Evolutionary conservation across 768 basidiomycete genomes (phyloP), one percentile per base, ranked within the genome.

Genomic region (Tricholoma sp.): DNA sequence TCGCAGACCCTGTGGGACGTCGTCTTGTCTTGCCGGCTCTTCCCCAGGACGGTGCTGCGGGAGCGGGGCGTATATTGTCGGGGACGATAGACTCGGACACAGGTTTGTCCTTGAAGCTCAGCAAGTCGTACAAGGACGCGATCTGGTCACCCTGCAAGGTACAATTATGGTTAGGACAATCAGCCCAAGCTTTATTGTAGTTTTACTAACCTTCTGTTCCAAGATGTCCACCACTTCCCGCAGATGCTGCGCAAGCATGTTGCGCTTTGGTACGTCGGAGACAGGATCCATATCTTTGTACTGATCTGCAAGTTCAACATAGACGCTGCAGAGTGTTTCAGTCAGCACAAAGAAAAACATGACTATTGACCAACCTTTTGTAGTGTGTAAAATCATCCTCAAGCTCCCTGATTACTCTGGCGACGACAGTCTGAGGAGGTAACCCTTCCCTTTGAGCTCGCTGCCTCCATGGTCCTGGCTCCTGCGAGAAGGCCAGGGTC

Each of bases 381-480:
- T 95, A 96, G 72, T 94, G 92, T 34, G 83, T 83, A 65, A 98
- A 98, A 66, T 99, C 96, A 58, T 94, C 94, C 67, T 98, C 96
- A 7, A 99, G 76, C 70, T 96, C 93, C 57, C 88, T 69, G 31
- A 98, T 74, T 10, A 97, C 92, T 3, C 89, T 77, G 29, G 85
- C 80, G 3, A 97, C 80, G 11, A 96, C 83, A 0, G 94, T 94
- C 70, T 98, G 95, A 20, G 93, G 89, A 1, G 93, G 94, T 6
- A 91, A 62, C 50, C 76, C 77, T 41, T 72, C 68, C 59, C 65
- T 70, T 44, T 64, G 63, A 6, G 71, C 75, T 42, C 58, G 62
- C 29, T 62, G 56, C 15, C 62, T 66, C 67, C 72, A 73, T 50
- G 69, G 61, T 44, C 63, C 59, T 42, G 63, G 60, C 44, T 74